These are phyloP conservation scores for Psilocybe azurescens DNA, from an alignment of 768 basidiomycete genomes.

Conservation along the genomic window DNA sequence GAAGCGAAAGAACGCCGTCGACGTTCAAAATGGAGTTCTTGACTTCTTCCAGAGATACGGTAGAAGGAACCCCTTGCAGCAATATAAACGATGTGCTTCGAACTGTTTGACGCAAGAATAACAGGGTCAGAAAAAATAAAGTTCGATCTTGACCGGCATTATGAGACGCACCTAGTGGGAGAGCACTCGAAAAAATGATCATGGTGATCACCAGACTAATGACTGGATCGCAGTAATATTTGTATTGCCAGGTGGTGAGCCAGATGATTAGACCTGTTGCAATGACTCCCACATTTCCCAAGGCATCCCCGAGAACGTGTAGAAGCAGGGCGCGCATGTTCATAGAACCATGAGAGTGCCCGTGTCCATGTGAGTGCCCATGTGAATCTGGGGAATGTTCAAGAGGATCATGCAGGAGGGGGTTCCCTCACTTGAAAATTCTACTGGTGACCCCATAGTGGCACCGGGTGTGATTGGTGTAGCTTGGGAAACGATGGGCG, in stretches of 20 bases:
- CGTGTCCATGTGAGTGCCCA: conserved; percentile 24
- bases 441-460: conserved; percentile 15
- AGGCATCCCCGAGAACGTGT: conserved; percentile 95
- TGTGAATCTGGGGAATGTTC: conserved; percentile 19
- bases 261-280: conserved; percentile 94
- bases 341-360: conserved; percentile 69
- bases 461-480: background rate
- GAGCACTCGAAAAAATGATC: conserved; percentile 95
- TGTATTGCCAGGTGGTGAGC: conserved; percentile 84
- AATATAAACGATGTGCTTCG: conserved; percentile 94
- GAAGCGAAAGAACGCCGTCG: conserved; percentile 85
- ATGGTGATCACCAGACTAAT: conserved; percentile 94
- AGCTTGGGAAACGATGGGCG: conserved; percentile 10
- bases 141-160: background rate
- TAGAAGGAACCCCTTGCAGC: conserved; percentile 91
- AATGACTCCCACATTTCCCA: conserved; percentile 98
- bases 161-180: conserved; percentile 76
- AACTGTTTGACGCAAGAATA: conserved; percentile 45
- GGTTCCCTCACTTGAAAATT: conserved; percentile 42
- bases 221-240: conserved; percentile 90
- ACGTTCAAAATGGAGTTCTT: conserved; percentile 81
- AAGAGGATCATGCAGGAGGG: conserved; percentile 39
- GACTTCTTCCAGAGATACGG: conserved; percentile 89
- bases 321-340: conserved; percentile 97
- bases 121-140: background rate